phyloP scores from a whole-genome alignment of 352 stramenopile species.

The Phytophthora parvispora region DNA sequence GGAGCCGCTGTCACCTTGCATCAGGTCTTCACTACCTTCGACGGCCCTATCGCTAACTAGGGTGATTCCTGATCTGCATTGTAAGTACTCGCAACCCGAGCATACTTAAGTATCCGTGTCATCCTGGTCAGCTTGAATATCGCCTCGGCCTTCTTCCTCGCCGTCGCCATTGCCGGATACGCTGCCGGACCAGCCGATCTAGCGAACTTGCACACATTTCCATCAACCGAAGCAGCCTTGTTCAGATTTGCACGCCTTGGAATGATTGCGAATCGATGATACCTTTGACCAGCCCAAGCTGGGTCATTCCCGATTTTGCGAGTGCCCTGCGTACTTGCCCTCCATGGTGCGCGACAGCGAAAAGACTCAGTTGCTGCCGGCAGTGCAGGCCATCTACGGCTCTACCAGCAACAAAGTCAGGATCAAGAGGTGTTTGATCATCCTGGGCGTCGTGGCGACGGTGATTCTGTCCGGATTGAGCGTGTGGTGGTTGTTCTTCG shows the following conservation, averaged over 20 bases:
- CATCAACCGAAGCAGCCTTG: too few species aligned
- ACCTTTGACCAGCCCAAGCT: neutral
- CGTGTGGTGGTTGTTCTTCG: constrained; percentile 2
- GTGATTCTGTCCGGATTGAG: neutral
- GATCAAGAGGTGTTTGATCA: constrained; percentile 25
- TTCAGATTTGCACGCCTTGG: neutral
- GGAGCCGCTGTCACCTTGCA: too few species aligned
- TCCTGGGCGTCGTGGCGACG: constrained; percentile 14
- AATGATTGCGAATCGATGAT: neutral
- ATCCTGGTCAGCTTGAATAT: too few species aligned
- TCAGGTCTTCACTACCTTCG: too few species aligned
- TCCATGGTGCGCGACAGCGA: constrained; percentile 10
- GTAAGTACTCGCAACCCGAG: too few species aligned
- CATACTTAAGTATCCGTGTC: too few species aligned
- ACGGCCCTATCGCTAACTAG: too few species aligned
- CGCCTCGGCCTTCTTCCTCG: too few species aligned
- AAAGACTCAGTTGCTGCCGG: constrained; percentile 21
- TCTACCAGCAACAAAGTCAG: constrained; percentile 24
- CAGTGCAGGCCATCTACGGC: constrained; percentile 25
- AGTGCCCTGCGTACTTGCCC: neutral
- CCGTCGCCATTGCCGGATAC: too few species aligned
- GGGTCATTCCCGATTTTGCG: neutral
- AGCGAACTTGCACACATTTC: too few species aligned
- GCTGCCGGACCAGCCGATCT: too few species aligned
- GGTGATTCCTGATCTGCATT: too few species aligned